Conservation (phyloP, 2,329 filamentous ascomycete genomes). For the Coniochaeta hoffmannii region DNA sequence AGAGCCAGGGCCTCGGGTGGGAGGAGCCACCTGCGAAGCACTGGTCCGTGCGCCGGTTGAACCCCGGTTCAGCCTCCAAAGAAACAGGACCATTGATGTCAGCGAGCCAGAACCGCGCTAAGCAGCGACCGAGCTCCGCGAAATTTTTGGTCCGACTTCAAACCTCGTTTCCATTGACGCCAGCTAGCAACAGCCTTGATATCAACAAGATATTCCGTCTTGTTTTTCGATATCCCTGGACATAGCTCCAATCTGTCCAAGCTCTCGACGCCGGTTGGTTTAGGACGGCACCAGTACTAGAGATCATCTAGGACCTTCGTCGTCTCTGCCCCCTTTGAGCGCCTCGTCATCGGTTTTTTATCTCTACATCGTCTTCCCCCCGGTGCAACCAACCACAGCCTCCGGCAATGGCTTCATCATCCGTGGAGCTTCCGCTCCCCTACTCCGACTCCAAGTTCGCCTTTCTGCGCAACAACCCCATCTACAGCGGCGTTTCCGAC, state of each 20-base stretch:
- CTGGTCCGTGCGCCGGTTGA: not conserved
- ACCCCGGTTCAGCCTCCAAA: not conserved
- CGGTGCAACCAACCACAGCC: not conserved
- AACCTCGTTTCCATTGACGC: not conserved
- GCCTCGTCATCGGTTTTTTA: not conserved
- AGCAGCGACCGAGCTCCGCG: not conserved
- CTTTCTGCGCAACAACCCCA: constrained; percentile 67
- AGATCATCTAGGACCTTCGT: not conserved
- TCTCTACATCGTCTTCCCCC: not conserved
- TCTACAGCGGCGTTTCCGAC: constrained; percentile 64
- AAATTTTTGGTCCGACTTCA: constrained; percentile 1
- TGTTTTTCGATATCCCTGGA: not conserved
- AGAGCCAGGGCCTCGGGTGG: not conserved
- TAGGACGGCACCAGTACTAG: not conserved
- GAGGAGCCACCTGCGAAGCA: not conserved
- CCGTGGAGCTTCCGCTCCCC: not conserved
- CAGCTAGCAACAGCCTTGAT: not conserved
- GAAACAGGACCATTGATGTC: not conserved
- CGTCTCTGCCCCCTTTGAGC: not conserved
- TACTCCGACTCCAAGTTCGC: constrained; percentile 44
- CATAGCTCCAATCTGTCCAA: not conserved
- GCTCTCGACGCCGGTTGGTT: not conserved
- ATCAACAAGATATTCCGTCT: not conserved
- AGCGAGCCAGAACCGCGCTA: not conserved
- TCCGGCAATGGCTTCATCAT: not conserved